Percentiles rank a stretch among this genome's conserved stretches.
phyloP scores from a whole-genome alignment of 805 yeast genomes.

The Candida pseudoglaebosa region DNA sequence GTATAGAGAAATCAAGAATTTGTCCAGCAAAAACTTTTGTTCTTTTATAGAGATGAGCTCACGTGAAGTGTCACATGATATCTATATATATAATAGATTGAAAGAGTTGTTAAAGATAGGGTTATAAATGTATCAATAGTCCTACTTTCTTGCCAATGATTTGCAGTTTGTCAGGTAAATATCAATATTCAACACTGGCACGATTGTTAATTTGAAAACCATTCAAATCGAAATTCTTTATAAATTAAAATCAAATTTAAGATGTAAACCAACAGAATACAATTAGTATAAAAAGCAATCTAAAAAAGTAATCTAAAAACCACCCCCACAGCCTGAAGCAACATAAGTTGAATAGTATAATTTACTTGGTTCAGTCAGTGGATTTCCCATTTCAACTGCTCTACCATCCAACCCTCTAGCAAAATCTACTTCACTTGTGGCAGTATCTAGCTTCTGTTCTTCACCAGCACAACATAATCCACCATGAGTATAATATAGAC shows the following conservation, averaged over 20 bases:
- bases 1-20: slow-evolving; percentile 17
- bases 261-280: too few species aligned
- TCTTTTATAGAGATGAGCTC: not conserved
- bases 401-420: not conserved
- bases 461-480: not conserved
- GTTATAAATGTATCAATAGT: too few species aligned
- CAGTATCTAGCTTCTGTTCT: not conserved
- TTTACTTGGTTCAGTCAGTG: not conserved
- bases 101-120: too few species aligned
- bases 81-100: too few species aligned
- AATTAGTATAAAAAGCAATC: too few species aligned
- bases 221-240: too few species aligned
- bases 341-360: not conserved
- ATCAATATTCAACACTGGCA: too few species aligned
- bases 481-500: not conserved
- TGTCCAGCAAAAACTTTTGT: slow-evolving; percentile 5
- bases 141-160: too few species aligned
- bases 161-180: too few species aligned
- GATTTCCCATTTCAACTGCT: not conserved
- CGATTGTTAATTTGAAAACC: too few species aligned
- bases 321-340: not conserved
- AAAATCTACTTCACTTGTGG: not conserved
- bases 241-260: too few species aligned
- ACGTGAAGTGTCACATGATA: not conserved
- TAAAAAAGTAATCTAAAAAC: too few species aligned